phyloP scores from a whole-genome alignment of 768 basidiomycete genomes.

The Boletus reticulatus region DNA sequence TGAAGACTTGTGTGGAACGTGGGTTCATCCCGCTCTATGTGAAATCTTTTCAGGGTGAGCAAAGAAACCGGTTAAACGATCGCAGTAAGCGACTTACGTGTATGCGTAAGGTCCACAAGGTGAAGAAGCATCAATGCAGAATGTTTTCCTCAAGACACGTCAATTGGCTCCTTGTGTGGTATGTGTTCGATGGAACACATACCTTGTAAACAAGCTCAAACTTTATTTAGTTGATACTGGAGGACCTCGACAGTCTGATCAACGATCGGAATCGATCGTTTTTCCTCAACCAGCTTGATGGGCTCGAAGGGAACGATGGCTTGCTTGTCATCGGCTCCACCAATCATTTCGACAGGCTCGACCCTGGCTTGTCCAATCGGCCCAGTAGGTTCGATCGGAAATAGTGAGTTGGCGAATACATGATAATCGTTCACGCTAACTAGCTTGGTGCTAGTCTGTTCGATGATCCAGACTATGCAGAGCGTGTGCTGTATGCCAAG shows the following conservation, averaged over 20 bases:
- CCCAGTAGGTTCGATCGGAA: slow-evolving; percentile 87
- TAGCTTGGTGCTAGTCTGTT: slow-evolving; percentile 49
- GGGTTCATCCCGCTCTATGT: slow-evolving; percentile 76
- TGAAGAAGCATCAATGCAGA: slow-evolving; percentile 65
- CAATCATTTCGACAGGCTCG: slow-evolving; percentile 80
- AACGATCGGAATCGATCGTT: slow-evolving; percentile 77
- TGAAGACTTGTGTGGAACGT: slow-evolving; percentile 64
- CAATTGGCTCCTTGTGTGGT: slow-evolving; percentile 65
- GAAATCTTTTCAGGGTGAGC: slow-evolving; percentile 71
- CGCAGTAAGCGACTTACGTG: slow-evolving; percentile 4
- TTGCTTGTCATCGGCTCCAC: slow-evolving; percentile 77
- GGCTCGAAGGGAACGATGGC: slow-evolving; percentile 76
- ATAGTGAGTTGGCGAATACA: slow-evolving; percentile 50
- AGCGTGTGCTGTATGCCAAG: slow-evolving; percentile 62
- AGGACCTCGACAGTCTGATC: slow-evolving; percentile 77
- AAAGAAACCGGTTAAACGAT: background rate
- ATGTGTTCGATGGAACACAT: slow-evolving; percentile 40
- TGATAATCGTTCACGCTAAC: background rate
- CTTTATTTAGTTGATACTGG: slow-evolving; percentile 38
- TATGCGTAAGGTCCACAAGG: slow-evolving; percentile 48
- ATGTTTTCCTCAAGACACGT: slow-evolving; percentile 72
- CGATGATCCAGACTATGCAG: slow-evolving; percentile 63
- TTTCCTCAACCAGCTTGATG: slow-evolving; percentile 87
- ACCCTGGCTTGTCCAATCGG: slow-evolving; percentile 70
- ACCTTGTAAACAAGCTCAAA: background rate